Base-by-base conservation (phyloP, 2,329 filamentous ascomycete genomes). In the Albophoma yamanashiensis region DNA sequence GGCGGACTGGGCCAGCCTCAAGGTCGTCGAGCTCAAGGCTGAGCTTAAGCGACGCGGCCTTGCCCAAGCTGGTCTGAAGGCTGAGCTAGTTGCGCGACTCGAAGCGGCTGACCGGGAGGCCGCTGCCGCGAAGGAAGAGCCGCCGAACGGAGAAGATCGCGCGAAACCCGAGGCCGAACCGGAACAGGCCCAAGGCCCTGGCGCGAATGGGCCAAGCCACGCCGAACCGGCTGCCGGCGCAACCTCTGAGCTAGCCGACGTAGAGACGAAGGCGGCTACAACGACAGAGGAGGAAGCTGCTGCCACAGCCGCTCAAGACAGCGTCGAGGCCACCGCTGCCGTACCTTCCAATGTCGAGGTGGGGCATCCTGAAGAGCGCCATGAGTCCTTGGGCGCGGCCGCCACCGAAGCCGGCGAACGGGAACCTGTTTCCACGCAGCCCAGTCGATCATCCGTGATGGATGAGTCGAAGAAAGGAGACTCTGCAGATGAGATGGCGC, bases 1-100 rank as follows among this genome's bases (percentile, higher is more conserved):
- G 78, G 73, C 75, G 58, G 80, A 83, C 66, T 84, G 80, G 76
- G 74, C 72, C 62, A 81, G 76, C 73, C 80, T 87, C 68, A 92
- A 89, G 75, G 89, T 93, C 63, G 79, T 86, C 40, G 88, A 92
- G 68, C 81, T 93, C 61, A 89, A 87, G 73, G 83, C 84, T 27
- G 88, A 92, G 76, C 80, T 92, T 50, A 91, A 89, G 74, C 79
- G 78, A 61, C 83, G 89, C 64, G 85, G 86, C n/a, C 81, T 92
- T 45, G 77, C 85, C 7, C 82, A 85, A 62, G 82, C 83, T 31
- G 89, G 89, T 11, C 79, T 91, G 58, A 89, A 92, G 70, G 80
- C 85, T 31, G 89, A 88, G 62, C 82, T 92, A 55, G 79, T 92
- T 60, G 82, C 87, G 62, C 83, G 87, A 61, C 74, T 93, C 55